Conservation (phyloP, 148 eudicot species). For the Rhododendron henanense region DNA sequence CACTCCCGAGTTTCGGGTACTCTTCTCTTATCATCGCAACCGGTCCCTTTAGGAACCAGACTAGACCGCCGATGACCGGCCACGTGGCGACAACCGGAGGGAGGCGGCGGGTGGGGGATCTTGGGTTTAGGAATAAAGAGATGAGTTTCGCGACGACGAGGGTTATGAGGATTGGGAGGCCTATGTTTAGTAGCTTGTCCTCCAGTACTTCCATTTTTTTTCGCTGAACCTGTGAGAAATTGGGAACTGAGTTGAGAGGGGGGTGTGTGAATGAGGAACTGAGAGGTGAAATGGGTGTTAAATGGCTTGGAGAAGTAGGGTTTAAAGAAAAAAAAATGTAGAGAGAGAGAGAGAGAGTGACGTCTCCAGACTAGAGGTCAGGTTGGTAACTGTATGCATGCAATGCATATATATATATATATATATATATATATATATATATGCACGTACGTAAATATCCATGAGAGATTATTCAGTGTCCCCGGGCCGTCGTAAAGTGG, state of each 20-base stretch:
- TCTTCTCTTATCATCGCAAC: slow-evolving; percentile 71
- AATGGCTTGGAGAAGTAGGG: too few species aligned
- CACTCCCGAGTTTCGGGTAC: slow-evolving; percentile 83
- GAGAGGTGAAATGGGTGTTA: too few species aligned
- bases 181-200: slow-evolving; percentile 47
- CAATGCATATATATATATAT: too few species aligned
- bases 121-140: slow-evolving; percentile 31
- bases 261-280: background rate
- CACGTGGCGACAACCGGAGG: slow-evolving; percentile 68
- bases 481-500: too few species aligned
- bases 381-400: too few species aligned
- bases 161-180: slow-evolving; percentile 43
- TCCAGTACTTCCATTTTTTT: slow-evolving; percentile 19
- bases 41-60: slow-evolving; percentile 82
- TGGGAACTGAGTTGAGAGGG: background rate
- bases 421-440: too few species aligned
- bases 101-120: slow-evolving; percentile 54
- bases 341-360: too few species aligned
- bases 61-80: slow-evolving; percentile 68
- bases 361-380: too few species aligned
- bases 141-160: slow-evolving; percentile 60
- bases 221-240: background rate
- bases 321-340: too few species aligned
- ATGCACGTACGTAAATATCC: too few species aligned
- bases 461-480: too few species aligned